Base-by-base conservation (phyloP, 2,329 filamentous ascomycete species). In the Aureobasidium sp. region DNA sequence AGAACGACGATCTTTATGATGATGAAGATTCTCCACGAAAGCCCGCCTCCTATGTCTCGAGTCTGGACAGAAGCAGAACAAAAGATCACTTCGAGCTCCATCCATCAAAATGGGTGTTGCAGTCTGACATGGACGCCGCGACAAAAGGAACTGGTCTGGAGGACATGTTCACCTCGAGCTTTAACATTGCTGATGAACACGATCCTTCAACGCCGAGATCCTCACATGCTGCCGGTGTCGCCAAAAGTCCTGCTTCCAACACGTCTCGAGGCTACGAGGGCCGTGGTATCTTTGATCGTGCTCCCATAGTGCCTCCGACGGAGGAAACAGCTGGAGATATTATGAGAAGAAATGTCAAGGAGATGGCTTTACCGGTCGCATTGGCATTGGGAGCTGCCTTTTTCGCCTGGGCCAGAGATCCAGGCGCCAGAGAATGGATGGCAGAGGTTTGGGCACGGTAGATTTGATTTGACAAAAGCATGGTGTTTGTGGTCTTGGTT, bases 81-180 rank as follows among this genome's bases (percentile, higher is more conserved):
- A 53, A 40, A 21, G 51, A 55, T 21, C 29, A 49, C 16, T 54
- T 53, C 21, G 42, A 55, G 17, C 38, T 53, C 7, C 37, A 52
- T 10, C 47, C 53, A 4, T 19, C 41, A 3, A 34, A 38, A 37
- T 56, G 56, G 34, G 55, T 38, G 7, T 38, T 58, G 7, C 41
- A 55, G 32, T 41, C 44, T 24, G 53, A 55, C 21, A 41, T 58
- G 30, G 52, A 55, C 17, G 47, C 47, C 14, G 53, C 49, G 16
- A 30, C 35, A 6, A 53, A 35, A 6, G 56, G 56, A 4, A 58
- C 56, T 17, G 56, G 56, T 5, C 42, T 58, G 8, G 56, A 58
- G 42, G 56, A 58, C 29, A 54, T 58, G 45, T 58, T 58, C 32
- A 51, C 38, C 14, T 48, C 34, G 17, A 56, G 51, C 47, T 56